A percentile compares a stretch with the other conserved stretches of the same genome.
These are phyloP conservation scores for Kentomonas sorsogonicus DNA, from an alignment of 208 protist genomes.

Conservation along the genomic window DNA sequence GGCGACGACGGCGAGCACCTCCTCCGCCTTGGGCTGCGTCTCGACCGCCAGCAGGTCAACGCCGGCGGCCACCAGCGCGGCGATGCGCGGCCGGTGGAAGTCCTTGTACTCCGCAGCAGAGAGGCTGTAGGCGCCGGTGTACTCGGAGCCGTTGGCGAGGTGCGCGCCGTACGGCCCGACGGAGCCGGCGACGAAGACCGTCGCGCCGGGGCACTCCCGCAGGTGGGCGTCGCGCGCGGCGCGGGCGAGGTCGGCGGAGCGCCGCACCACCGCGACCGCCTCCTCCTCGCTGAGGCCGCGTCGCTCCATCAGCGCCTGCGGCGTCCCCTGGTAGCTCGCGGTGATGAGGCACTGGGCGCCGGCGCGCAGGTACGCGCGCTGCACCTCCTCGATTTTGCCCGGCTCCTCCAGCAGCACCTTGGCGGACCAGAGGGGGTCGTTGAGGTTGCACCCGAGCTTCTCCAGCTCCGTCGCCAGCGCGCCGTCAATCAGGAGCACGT, in stretches of 20 bases:
- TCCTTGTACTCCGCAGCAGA: slow-evolving; percentile 24
- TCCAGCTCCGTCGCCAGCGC: slow-evolving; percentile 58
- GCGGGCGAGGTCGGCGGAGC: slow-evolving; percentile 34
- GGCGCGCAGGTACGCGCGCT: slow-evolving; percentile 28
- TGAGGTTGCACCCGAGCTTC: slow-evolving; percentile 32
- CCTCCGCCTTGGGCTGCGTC: slow-evolving; percentile 41
- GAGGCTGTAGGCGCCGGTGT: slow-evolving; percentile 40
- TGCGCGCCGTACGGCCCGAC: slow-evolving; percentile 64
- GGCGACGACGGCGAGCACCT: slow-evolving; percentile 40
- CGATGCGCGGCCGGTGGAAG: slow-evolving; percentile 54
- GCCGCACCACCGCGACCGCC: slow-evolving; percentile 25
- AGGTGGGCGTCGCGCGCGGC: slow-evolving; percentile 16
- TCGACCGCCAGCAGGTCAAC: slow-evolving; percentile 62
- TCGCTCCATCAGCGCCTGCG: slow-evolving; percentile 34
- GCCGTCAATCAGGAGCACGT: slow-evolving; percentile 46
- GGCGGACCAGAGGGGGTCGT: slow-evolving; percentile 57
- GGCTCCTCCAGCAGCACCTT: slow-evolving; percentile 45
- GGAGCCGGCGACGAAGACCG: slow-evolving; percentile 50
- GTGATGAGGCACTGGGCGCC: slow-evolving; percentile 58
- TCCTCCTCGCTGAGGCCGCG: slow-evolving; percentile 21
- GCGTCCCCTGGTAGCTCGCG: slow-evolving; percentile 54
- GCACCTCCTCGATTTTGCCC: slow-evolving; percentile 24
- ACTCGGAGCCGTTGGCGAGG: slow-evolving; percentile 55
- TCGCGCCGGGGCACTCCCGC: not conserved
- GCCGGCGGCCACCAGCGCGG: slow-evolving; percentile 30